These are phyloP conservation scores for Boletales sp. DNA, from an alignment of 768 basidiomycete species.

Conservation along the genomic window DNA sequence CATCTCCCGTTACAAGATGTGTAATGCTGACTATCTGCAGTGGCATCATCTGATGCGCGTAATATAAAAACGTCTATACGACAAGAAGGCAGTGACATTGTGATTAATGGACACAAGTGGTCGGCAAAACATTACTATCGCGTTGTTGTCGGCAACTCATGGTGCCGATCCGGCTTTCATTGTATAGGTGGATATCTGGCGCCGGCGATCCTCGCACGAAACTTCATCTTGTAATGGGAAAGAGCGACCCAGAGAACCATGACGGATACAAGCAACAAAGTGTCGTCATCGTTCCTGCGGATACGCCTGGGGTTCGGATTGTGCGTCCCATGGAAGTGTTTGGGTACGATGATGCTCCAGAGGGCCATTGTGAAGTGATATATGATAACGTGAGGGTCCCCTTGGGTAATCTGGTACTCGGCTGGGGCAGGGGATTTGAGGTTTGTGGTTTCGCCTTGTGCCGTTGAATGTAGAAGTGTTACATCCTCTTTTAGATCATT, in stretches of 20 bases:
- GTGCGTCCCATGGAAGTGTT: conserved; percentile 93
- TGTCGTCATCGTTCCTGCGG: conserved; percentile 90
- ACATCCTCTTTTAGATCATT: conserved; percentile 57
- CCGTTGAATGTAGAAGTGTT: neutral
- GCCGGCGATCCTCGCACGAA: conserved; percentile 90
- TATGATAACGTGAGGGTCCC: conserved; percentile 95
- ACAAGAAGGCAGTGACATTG: conserved; percentile 81
- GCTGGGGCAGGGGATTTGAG: conserved; percentile 96
- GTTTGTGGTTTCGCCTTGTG: conserved; percentile 31
- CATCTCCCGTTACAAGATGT: conserved; percentile 7
- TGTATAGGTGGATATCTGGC: conserved; percentile 89
- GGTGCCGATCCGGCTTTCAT: conserved; percentile 4
- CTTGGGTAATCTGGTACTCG: conserved; percentile 74
- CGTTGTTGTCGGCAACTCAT: conserved; percentile 9
- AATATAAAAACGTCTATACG: conserved; percentile 89
- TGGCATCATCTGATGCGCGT: conserved; percentile 93
- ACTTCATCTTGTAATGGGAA: conserved; percentile 92
- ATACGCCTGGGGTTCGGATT: conserved; percentile 81
- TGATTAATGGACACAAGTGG: conserved; percentile 98
- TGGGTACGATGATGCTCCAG: conserved; percentile 93
- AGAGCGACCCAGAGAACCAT: conserved; percentile 83
- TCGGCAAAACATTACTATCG: conserved; percentile 25
- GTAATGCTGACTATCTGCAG: conserved; percentile 26
- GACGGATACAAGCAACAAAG: conserved; percentile 82
- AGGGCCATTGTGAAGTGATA: conserved; percentile 93